Conservation (phyloP, 257 asterid species). For the Henckelia pumila region DNA sequence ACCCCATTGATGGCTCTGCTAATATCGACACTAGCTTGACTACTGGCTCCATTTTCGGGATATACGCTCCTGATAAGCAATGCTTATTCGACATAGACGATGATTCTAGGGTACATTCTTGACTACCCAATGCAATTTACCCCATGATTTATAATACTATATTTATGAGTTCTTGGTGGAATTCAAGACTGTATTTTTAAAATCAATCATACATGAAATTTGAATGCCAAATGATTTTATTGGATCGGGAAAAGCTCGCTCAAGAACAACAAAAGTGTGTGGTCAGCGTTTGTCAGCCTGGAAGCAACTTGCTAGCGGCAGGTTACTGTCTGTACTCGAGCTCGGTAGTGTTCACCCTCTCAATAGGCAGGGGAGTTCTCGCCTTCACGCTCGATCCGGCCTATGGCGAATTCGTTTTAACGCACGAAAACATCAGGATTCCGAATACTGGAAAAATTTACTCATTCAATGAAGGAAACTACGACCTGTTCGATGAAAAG, state of each 20-base stretch:
- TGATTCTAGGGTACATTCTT: conserved; percentile 45
- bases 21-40: conserved; percentile 76
- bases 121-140: no score
- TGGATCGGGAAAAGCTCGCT: no score
- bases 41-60: conserved; percentile 84
- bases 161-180: no score
- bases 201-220: no score
- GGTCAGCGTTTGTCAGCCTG: conserved; percentile 80
- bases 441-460: conserved; percentile 61
- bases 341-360: conserved; percentile 63
- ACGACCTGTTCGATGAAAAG: conserved; percentile 66
- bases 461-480: conserved; percentile 88
- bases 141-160: no score
- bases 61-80: conserved; percentile 63
- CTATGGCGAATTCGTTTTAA: conserved; percentile 68
- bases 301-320: conserved; percentile 78
- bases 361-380: conserved; percentile 68
- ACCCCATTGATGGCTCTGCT: conserved; percentile 88
- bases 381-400: conserved; percentile 66
- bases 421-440: conserved; percentile 66
- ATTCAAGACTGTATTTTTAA: no score
- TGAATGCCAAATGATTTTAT: no score
- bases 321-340: conserved; percentile 87
- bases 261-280: conserved; percentile 57
- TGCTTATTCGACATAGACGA: conserved; percentile 59